Percentiles rank a stretch among this genome's conserved stretches.
phyloP scores from a whole-genome alignment of 352 stramenopile genomes.

The Blastocystis sp. region DNA sequence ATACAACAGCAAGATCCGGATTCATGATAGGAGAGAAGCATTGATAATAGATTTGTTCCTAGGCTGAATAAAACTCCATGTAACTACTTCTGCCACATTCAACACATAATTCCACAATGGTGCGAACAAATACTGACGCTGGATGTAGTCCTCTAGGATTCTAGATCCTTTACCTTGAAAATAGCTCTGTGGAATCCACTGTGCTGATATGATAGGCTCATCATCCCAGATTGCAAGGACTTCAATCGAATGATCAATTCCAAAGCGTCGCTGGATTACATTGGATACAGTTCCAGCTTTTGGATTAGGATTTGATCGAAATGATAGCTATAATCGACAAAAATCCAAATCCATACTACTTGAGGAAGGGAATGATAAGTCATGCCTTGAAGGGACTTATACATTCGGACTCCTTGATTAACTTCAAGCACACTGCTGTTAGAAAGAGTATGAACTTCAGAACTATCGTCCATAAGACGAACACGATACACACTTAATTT shows the following conservation, averaged over 20 bases:
- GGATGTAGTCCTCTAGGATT: neutral
- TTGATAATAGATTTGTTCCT: slow-evolving; percentile 64
- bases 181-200: slow-evolving; percentile 10
- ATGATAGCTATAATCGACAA: neutral
- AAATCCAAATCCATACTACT: neutral
- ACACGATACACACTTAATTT: neutral
- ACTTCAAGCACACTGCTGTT: slow-evolving; percentile 22
- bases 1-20: neutral
- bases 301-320: neutral
- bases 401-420: neutral
- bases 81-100: slow-evolving; percentile 51
- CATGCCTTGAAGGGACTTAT: neutral
- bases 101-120: neutral
- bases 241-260: neutral
- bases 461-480: neutral
- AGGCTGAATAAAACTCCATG: no score
- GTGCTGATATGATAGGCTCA: neutral
- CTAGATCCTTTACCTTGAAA: neutral
- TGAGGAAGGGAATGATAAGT: slow-evolving; percentile 16
- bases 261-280: neutral
- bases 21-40: slow-evolving; percentile 11
- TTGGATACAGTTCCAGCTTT: neutral
- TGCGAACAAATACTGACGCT: slow-evolving; percentile 1
- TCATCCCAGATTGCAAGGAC: slow-evolving; percentile 31
- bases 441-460: neutral